A percentile compares a stretch with the other conserved stretches of the same genome.
Evolutionary conservation across 2,329 filamentous ascomycete species (phyloP).

Genomic region (Hypoxylon rubiginosum): DNA sequence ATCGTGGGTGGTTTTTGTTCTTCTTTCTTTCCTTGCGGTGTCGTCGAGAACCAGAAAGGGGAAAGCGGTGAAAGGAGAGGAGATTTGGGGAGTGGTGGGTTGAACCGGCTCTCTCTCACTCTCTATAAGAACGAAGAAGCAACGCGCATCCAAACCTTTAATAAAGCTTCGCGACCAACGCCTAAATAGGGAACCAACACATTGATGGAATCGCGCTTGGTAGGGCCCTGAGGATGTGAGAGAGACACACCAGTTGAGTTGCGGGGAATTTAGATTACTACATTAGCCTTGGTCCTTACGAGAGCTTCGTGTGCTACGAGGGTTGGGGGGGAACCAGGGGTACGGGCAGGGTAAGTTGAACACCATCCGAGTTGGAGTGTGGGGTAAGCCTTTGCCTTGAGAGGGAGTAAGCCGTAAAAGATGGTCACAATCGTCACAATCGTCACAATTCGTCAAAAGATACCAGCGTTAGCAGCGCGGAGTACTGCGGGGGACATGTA

Average conservation of each 20-base stretch:
- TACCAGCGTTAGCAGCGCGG: slow-evolving; percentile 26
- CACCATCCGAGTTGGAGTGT: slow-evolving; percentile 31
- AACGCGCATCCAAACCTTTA: slow-evolving; percentile 24
- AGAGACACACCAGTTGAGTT: slow-evolving; percentile 23
- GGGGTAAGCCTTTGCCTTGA: slow-evolving; percentile 34
- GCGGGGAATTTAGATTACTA: slow-evolving; percentile 41
- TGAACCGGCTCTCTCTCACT: neutral
- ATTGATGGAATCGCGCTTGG: slow-evolving; percentile 3
- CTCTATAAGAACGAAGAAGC: slow-evolving; percentile 7
- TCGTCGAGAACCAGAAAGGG: slow-evolving; percentile 5
- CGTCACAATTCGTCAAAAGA: slow-evolving; percentile 6
- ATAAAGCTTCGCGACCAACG: slow-evolving; percentile 29
- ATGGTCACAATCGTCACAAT: slow-evolving; percentile 25
- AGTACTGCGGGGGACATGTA: slow-evolving; percentile 31
- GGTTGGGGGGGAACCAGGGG: slow-evolving; percentile 17
- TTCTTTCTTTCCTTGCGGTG: slow-evolving; percentile 8
- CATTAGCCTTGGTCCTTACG: slow-evolving; percentile 21
- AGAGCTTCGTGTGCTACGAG: neutral
- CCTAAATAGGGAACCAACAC: slow-evolving; percentile 24
- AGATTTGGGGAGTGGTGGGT: neutral
- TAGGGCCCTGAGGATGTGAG: neutral
- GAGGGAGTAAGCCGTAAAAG: slow-evolving; percentile 35
- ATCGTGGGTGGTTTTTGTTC: slow-evolving; percentile 29
- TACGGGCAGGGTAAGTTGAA: slow-evolving; percentile 11
- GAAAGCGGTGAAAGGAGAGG: neutral